These are phyloP conservation scores for Fusarium cicatricum DNA, from an alignment of 2,329 filamentous ascomycete species.

Conservation along the genomic window DNA sequence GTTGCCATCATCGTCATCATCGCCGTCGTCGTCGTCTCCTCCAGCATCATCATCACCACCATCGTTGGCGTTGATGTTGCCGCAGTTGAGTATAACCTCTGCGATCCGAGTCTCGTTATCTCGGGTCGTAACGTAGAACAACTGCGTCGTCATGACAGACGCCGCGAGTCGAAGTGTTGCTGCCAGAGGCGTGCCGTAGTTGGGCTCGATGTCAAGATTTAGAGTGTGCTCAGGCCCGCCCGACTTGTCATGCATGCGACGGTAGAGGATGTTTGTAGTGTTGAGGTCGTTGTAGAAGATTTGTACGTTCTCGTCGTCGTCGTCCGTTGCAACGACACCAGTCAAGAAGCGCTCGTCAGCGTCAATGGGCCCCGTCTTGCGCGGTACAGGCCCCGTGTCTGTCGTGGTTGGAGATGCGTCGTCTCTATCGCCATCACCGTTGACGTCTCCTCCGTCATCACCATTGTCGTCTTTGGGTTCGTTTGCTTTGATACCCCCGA, in stretches of 20 bases:
- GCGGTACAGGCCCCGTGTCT: slow-evolving; percentile 7
- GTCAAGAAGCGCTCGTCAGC: slow-evolving; percentile 24
- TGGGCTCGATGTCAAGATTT: slow-evolving; percentile 27
- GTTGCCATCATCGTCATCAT: slow-evolving; percentile 1
- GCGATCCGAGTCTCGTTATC: slow-evolving; percentile 22
- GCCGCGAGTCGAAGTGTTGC: slow-evolving; percentile 12
- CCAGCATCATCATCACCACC: slow-evolving; percentile 1
- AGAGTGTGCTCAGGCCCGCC: slow-evolving; percentile 18
- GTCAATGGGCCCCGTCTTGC: slow-evolving; percentile 26
- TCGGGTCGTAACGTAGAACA: slow-evolving; percentile 29
- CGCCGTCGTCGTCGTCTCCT: slow-evolving; percentile 3
- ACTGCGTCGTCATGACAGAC: slow-evolving; percentile 7
- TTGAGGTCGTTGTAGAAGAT: slow-evolving; percentile 37
- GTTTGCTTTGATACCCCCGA: slow-evolving; percentile 21
- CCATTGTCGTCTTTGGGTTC: not conserved
- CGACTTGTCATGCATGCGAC: slow-evolving; percentile 14
- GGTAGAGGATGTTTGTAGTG: slow-evolving; percentile 25
- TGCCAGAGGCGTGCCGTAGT: slow-evolving; percentile 30
- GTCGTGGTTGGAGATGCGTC: not conserved
- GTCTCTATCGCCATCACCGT: not conserved
- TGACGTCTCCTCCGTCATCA: not conserved
- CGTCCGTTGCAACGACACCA: slow-evolving; percentile 8
- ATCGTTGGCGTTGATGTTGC: slow-evolving; percentile 4
- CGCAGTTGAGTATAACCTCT: slow-evolving; percentile 24
- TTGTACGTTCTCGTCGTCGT: slow-evolving; percentile 21